Base-by-base conservation (phyloP, 805 yeast species). In the Candida loeiensis region DNA sequence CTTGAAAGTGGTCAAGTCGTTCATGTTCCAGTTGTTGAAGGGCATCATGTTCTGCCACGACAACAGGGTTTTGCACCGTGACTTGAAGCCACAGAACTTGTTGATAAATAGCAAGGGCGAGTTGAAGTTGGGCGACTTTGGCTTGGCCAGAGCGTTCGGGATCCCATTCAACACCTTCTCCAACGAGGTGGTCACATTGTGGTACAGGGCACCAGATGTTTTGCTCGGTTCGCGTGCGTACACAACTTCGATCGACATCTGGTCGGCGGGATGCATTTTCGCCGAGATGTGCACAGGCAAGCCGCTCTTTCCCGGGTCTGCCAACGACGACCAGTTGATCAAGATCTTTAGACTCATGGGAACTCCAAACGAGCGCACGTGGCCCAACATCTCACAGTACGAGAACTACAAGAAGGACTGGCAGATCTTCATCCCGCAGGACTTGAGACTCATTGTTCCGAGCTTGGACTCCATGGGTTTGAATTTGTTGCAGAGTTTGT, bases 231-330 rank as follows among this genome's bases (percentile, higher is more conserved):
- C 96, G 2, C 79, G 96, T 52, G 91, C 95, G 41, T 93, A 93
- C 64, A 85, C 96, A 34, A 93, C 99, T 0, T 90, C 96, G 6
- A 95, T 93, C 45, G 99, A 93, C 59, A 87, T 93, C 67, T 93
- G 99, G 99, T 88, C 96, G 13, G 95, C 96, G 12, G 99, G 99
- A 12, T 93, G 99, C 65, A 93, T 93, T 40, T 77, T 93, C 60
- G 98, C 97, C 2, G 99, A 93, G 58, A 91, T 93, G 98, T 84
- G 93, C 56, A 86, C 96, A n/a, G 96, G 99, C 22, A 83, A 91
- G 55, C 98, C 99, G 1, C 69, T 93, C 37, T 93, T 93, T 63
- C 96, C 98, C 15, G 99, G 99, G 22, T 81, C 91, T 9, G 87
- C 95, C 29, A 95, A 91, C 62, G 97, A 93, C 41, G 99, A 93